Base-by-base conservation (phyloP, 768 basidiomycete species). In the Agrocybe pediades region DNA sequence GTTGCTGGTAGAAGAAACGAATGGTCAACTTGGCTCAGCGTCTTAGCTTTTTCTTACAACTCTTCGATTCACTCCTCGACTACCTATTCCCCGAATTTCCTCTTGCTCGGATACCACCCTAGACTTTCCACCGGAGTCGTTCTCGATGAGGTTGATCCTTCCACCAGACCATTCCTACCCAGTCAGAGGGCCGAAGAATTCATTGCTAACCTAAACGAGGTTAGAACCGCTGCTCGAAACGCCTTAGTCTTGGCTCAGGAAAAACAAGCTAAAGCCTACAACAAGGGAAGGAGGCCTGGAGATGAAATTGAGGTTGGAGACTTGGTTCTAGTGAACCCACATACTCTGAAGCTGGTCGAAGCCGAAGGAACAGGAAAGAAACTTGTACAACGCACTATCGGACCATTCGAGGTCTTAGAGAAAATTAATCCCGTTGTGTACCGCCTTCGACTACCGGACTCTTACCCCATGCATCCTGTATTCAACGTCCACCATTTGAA, bases 21-120 rank as follows among this genome's bases (percentile, higher is more conserved):
- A n/a, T n/a, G n/a, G n/a, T n/a, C n/a, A n/a, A n/a, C n/a, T n/a
- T n/a, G n/a, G n/a, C n/a, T n/a, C n/a, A n/a, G n/a, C n/a, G n/a
- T n/a, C n/a, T n/a, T n/a, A n/a, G n/a, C n/a, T n/a, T n/a, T n/a
- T n/a, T n/a, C n/a, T n/a, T n/a, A n/a, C n/a, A n/a, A n/a, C n/a
- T n/a, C n/a, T n/a, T n/a, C n/a, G 2, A 41, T 58, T 0, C 64
- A 68, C 44, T 53, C 61, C 0, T 64, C 68, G 0, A 73, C 70
- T 0, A 51, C 51, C 0, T 46, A 59, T 16, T 42, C 65, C 0
- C 73, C 70, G 0, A 57, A 66, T 33, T 66, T 62, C 41, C 50
- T 71, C 0, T 57, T 73, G 16, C 20, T 67, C 26, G 71, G 73
- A 0, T 73, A 64, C 26, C 23, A 61, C 9, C 68, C 70, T 0